Conservation (phyloP, 2,329 filamentous ascomycete genomes). For the Aspergillus calidoustus region DNA sequence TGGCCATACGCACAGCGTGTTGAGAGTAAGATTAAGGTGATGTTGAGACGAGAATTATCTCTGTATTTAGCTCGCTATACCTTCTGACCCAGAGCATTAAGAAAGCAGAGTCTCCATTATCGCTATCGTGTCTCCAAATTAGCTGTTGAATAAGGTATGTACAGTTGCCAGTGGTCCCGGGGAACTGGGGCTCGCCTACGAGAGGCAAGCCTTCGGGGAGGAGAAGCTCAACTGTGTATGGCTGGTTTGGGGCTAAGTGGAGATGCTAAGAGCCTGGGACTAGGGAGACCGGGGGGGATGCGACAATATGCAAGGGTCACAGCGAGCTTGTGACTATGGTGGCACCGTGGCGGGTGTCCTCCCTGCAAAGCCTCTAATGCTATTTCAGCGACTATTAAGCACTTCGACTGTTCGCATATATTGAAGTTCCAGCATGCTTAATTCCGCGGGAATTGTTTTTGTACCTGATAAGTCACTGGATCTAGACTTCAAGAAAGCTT, state of each 20-base stretch:
- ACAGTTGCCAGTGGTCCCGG: not conserved
- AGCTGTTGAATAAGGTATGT: not conserved
- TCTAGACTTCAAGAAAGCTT: too few species aligned
- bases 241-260: not conserved
- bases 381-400: too few species aligned
- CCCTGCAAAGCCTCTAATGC: too few species aligned
- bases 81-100: not conserved
- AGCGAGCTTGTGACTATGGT: not conserved
- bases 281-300: not conserved
- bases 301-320: not conserved
- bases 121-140: not conserved
- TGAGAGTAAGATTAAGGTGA: not conserved
- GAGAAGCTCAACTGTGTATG: not conserved
- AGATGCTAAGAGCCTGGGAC: not conserved
- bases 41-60: not conserved
- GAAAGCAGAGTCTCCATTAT: not conserved
- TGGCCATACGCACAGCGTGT: not conserved
- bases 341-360: not conserved
- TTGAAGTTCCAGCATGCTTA: too few species aligned
- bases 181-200: too few species aligned
- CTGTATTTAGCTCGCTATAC: not conserved
- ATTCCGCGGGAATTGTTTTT: too few species aligned
- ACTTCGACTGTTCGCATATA: too few species aligned
- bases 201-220: conserved; percentile 4
- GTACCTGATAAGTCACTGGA: too few species aligned